These are phyloP conservation scores for Starmerella kuoi DNA, from an alignment of 805 yeast genomes.

Conservation along the genomic window DNA sequence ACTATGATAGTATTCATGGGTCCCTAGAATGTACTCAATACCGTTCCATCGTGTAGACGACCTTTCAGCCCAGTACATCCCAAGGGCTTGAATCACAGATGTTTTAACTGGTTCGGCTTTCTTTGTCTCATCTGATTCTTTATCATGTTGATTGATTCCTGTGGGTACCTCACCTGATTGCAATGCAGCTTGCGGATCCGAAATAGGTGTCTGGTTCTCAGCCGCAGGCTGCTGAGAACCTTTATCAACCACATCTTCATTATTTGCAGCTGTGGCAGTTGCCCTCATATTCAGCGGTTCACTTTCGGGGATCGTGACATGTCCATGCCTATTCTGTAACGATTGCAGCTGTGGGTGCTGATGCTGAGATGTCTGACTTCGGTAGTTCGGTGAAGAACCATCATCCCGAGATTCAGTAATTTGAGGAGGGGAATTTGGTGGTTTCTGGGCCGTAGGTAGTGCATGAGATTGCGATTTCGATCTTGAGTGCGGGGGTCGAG, in stretches of 20 bases:
- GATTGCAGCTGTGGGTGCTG: no score
- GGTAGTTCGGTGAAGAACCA: background rate
- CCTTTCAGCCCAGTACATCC: slow-evolving; percentile 95
- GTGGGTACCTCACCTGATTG: no score
- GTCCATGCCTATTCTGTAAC: no score
- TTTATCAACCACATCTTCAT: no score
- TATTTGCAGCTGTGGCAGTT: background rate
- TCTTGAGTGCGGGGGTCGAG: background rate
- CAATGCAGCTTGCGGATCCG: no score
- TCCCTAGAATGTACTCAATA: slow-evolving; percentile 62
- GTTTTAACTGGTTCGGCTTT: slow-evolving; percentile 12
- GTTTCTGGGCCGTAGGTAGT: background rate
- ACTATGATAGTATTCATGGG: slow-evolving; percentile 81
- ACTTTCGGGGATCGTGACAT: no score
- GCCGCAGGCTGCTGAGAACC: background rate
- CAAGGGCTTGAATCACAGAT: slow-evolving; percentile 67
- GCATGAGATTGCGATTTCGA: background rate
- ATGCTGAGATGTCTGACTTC: no score
- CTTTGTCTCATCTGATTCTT: slow-evolving; percentile 7
- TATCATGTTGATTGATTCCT: background rate
- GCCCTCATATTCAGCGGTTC: background rate
- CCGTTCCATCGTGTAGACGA: slow-evolving; percentile 95
- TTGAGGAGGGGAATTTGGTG: background rate
- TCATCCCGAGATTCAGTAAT: background rate
- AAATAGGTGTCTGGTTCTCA: background rate